Base-by-base conservation (phyloP, 1,139 yeast genomes). In the Geotrichum australiense region DNA sequence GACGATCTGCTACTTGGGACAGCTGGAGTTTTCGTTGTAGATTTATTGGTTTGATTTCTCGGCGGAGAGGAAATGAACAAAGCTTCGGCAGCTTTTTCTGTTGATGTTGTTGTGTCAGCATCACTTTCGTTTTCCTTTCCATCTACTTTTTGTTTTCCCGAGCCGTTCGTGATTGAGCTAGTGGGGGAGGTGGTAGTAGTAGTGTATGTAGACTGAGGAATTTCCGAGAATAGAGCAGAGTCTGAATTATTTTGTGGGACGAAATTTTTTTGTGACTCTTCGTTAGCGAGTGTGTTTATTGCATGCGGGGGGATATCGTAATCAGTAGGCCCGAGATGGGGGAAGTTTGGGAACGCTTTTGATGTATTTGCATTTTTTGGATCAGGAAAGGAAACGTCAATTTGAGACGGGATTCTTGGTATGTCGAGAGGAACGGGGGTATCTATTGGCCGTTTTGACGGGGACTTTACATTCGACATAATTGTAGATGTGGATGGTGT, bases 381-480 rank as follows among this genome's bases (percentile, higher is more conserved):
- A 4, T 22, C 14, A 18, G 35, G 22, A 10, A 14, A n/a, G 26
- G 35, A 16, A 10, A 30, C 22, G 22, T 44, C 40, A 18, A 44
- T 37, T 10, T 37, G 35, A 8, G 47, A 39, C 11, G 47, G 47
- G 33, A 44, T 44, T 20, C 47, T 34, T 2, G 47, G 47, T n/a
- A 44, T 44, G 10, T 37, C 43, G 4, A 23, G 32, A 16, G 47
- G 47, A 5, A 39, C 42, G 2, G 47, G 47, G 4, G 47, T 41
- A 6, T 44, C 44, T 11, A 27, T 21, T 15, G 6, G 25, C 16
- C 36, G 23, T 32, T 14, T 20, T 32, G 12, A 15, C 7, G 29
- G n/a, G n/a, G n/a, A n/a, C n/a, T n/a, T n/a, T n/a, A n/a, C n/a
- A n/a, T n/a, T n/a, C n/a, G n/a, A n/a, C 31, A 28, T 16, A 15